A percentile compares a stretch with the other conserved stretches of the same genome.
Conservation (phyloP, 1,139 yeast species). For the Candida frijolesensis region DNA sequence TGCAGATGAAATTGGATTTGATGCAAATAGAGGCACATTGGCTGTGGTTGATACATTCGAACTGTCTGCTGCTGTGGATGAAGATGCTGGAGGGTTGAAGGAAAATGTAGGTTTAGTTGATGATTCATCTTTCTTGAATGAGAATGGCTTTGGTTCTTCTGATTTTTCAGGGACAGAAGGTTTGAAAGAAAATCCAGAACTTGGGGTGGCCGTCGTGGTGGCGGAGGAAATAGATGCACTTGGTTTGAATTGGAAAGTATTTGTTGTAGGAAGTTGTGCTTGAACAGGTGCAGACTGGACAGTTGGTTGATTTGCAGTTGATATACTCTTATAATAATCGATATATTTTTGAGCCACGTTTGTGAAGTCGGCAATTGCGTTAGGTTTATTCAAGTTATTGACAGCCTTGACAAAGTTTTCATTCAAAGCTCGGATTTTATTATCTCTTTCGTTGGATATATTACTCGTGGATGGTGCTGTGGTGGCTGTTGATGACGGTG, state of each 20-base stretch:
- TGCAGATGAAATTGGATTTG: constrained; percentile 3
- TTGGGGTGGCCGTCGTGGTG: not conserved
- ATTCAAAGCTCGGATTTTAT: constrained; percentile 68
- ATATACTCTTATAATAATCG: constrained; percentile 51
- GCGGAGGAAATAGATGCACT: not conserved
- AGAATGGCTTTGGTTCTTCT: constrained; percentile 5
- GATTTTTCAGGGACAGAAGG: not conserved
- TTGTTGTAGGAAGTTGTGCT: constrained; percentile 4
- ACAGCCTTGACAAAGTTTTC: constrained; percentile 59
- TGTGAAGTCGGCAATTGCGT: constrained; percentile 60
- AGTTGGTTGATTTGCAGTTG: constrained; percentile 13
- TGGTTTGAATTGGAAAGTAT: constrained; percentile 9
- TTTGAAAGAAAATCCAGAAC: constrained; percentile 5
- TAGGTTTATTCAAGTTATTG: constrained; percentile 39
- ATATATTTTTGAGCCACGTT: constrained; percentile 62
- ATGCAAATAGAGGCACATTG: constrained; percentile 4
- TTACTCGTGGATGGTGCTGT: not conserved
- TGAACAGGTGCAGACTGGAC: not conserved
- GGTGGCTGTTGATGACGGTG: not conserved
- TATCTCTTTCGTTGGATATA: constrained; percentile 24
- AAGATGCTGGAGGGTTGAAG: constrained; percentile 5
- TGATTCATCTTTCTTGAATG: constrained; percentile 5
- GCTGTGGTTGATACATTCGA: constrained; percentile 1
- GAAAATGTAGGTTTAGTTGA: constrained; percentile 7
- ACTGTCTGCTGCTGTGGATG: not conserved